Base-by-base conservation (phyloP, 129 eudicot genomes). In the Mikania micrantha region DNA sequence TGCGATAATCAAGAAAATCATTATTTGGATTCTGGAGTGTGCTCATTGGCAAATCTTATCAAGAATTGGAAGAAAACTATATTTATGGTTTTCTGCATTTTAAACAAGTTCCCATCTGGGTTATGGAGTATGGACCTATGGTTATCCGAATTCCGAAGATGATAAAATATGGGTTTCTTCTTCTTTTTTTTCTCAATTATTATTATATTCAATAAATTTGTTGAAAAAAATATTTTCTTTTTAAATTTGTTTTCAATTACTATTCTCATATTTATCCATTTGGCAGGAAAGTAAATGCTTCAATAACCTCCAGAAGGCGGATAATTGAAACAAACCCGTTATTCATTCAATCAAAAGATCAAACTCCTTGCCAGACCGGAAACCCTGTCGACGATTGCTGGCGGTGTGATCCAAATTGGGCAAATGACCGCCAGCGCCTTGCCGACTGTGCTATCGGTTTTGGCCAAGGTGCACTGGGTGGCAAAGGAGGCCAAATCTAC, bases 331-430 rank as follows among this genome's bases (percentile, higher is more conserved):
- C 81, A 31, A 13, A 68, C 9, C 61, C 67, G 6, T 21, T 41
- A 45, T 74, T 41, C 44, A 0, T n/a, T 24, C 52, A 67, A 41
- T 75, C 82, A 2, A 28, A 40, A 69, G 75, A 68, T 60, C 80
- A 68, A 29, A 27, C 69, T 20, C 74, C 74, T 10, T 88, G 95
- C 77, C 86, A 78, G 15, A 86, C 95, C 8, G 98, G 98, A 6
- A 93, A 93, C 72, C 98, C 96, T 12, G 85, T 93, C 4, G 98
- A 93, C 75, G 98, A 93, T 64, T 93, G 98, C 66, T 93, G 96
- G 98, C 73, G 81, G 1, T 93, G 98, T 50, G 96, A 93, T 81
- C 79, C 88, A 3, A 88, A 88, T 53, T 93, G 98, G 98, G 87
- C 79, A 32, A 64, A 69, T 67, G 81, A 89, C 84, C 90, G 98